A percentile compares a stretch with the other conserved stretches of the same genome.
Evolutionary conservation across 495 filamentous ascomycete species (phyloP).

Genomic region (Niebla homalea): DNA sequence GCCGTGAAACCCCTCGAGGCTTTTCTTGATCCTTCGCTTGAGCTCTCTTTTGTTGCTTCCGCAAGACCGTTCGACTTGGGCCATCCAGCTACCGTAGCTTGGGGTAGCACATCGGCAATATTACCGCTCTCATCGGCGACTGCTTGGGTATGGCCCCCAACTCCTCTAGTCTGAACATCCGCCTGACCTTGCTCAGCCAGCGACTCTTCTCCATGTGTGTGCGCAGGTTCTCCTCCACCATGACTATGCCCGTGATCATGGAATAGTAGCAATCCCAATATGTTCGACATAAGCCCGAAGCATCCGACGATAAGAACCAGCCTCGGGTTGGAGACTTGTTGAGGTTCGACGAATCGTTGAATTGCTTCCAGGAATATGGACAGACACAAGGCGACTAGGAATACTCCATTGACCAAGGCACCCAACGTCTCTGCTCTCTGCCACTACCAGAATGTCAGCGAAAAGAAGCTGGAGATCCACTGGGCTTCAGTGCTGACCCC

Average conservation of each 20-base stretch:
- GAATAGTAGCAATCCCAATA: conserved; percentile 76
- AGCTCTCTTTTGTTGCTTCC: conserved; percentile 29
- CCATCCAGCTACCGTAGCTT: conserved; percentile 16
- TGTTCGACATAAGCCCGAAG: conserved; percentile 75
- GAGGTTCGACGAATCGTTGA: conserved; percentile 77
- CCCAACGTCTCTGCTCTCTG: conserved; percentile 96
- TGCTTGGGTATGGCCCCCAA: conserved; percentile 7
- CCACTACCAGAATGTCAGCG: conserved; percentile 48
- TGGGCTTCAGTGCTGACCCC: conserved; percentile 45
- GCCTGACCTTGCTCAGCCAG: conserved; percentile 36
- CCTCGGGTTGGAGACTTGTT: conserved; percentile 66
- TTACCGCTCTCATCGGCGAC: conserved; percentile 34
- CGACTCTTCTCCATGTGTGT: conserved; percentile 28
- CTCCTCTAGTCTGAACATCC: conserved; percentile 9
- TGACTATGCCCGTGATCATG: conserved; percentile 90
- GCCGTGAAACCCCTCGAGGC: conserved; percentile 4
- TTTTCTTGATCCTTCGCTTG: conserved; percentile 19
- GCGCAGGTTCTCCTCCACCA: conserved; percentile 40
- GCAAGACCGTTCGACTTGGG: conserved; percentile 28
- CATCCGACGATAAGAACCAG: conserved; percentile 81
- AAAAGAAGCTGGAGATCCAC: conserved; percentile 6
- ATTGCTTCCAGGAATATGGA: conserved; percentile 93
- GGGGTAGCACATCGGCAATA: conserved; percentile 35
- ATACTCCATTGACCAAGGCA: conserved; percentile 90
- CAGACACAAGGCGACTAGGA: conserved; percentile 86